Percentiles rank a stretch among this genome's conserved stretches.
phyloP scores from a whole-genome alignment of 768 basidiomycete species.

The Cubamyces lactineus region DNA sequence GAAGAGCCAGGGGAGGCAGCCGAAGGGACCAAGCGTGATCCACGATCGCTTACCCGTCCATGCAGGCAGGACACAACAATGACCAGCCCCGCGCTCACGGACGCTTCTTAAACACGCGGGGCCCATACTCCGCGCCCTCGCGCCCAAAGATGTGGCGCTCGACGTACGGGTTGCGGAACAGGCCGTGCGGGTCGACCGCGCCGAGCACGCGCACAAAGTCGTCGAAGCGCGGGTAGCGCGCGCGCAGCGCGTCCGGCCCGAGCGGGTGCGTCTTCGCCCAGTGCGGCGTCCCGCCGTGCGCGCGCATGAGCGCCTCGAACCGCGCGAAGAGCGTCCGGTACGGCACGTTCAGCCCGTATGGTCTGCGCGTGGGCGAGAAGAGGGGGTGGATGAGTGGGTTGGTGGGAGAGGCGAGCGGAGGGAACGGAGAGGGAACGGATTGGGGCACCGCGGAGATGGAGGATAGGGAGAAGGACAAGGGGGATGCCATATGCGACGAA shows the following conservation, averaged over 20 bases:
- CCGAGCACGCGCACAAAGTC: slow-evolving; percentile 72
- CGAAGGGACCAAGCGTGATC: too few relatives aligned
- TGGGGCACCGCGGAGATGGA: too few relatives aligned
- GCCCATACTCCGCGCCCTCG: slow-evolving; percentile 42
- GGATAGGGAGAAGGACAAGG: neutral
- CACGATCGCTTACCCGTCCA: too few relatives aligned
- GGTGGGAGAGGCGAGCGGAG: slow-evolving; percentile 2
- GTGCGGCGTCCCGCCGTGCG: slow-evolving; percentile 84
- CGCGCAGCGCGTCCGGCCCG: slow-evolving; percentile 60
- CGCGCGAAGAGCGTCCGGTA: slow-evolving; percentile 77
- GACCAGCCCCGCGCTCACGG: slow-evolving; percentile 14
- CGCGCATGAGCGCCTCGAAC: slow-evolving; percentile 72
- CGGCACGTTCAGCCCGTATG: slow-evolving; percentile 81
- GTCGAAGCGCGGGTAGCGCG: slow-evolving; percentile 80
- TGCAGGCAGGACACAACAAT: too few relatives aligned
- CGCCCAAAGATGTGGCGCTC: slow-evolving; percentile 83
- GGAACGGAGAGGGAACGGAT: neutral
- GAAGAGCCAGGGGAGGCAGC: too few relatives aligned
- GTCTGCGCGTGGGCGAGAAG: slow-evolving; percentile 49
- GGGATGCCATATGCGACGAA: neutral
- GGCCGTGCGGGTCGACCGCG: slow-evolving; percentile 70
- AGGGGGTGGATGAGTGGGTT: too few relatives aligned
- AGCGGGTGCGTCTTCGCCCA: slow-evolving; percentile 94
- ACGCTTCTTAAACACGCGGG: slow-evolving; percentile 50
- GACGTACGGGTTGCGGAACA: slow-evolving; percentile 89